These are phyloP conservation scores for Dactylonectria macrodidyma DNA, from an alignment of 2,329 filamentous ascomycete genomes.

Conservation along the genomic window DNA sequence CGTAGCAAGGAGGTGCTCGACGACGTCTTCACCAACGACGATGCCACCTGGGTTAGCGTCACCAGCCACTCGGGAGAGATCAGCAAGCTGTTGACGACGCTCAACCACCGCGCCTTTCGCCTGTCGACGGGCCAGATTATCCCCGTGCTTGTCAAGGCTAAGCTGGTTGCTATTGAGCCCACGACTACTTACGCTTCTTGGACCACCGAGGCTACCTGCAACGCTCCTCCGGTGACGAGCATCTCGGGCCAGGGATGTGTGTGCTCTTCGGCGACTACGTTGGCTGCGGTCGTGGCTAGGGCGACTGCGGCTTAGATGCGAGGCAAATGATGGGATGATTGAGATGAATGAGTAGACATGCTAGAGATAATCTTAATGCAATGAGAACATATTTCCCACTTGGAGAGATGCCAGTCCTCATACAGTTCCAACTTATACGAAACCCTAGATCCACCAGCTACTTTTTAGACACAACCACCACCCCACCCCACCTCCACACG, in stretches of 20 bases:
- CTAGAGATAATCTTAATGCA: background rate
- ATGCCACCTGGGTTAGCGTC: slow-evolving; percentile 70
- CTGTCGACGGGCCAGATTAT: slow-evolving; percentile 78
- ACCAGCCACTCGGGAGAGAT: slow-evolving; percentile 75
- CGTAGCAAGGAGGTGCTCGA: slow-evolving; percentile 67
- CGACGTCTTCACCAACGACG: slow-evolving; percentile 68
- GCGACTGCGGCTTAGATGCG: slow-evolving; percentile 16
- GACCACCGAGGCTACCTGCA: slow-evolving; percentile 60
- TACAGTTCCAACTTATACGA: background rate
- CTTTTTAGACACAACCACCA: background rate
- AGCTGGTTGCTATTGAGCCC: slow-evolving; percentile 55
- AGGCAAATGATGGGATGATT: no score
- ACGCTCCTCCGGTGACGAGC: slow-evolving; percentile 61
- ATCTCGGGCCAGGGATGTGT: slow-evolving; percentile 59
- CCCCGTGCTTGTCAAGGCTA: slow-evolving; percentile 75
- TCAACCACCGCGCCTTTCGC: slow-evolving; percentile 73
- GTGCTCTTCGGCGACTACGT: slow-evolving; percentile 49
- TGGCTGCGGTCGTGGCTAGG: slow-evolving; percentile 38
- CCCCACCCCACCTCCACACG: background rate
- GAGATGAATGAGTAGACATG: background rate
- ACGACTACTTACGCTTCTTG: slow-evolving; percentile 52
- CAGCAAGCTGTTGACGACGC: slow-evolving; percentile 63
- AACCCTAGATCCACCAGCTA: background rate
- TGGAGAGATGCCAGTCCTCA: background rate
- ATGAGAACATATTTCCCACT: background rate